Evolutionary conservation across 2,329 filamentous ascomycete genomes (phyloP).

Genomic region (Botryotinia narcissicola): DNA sequence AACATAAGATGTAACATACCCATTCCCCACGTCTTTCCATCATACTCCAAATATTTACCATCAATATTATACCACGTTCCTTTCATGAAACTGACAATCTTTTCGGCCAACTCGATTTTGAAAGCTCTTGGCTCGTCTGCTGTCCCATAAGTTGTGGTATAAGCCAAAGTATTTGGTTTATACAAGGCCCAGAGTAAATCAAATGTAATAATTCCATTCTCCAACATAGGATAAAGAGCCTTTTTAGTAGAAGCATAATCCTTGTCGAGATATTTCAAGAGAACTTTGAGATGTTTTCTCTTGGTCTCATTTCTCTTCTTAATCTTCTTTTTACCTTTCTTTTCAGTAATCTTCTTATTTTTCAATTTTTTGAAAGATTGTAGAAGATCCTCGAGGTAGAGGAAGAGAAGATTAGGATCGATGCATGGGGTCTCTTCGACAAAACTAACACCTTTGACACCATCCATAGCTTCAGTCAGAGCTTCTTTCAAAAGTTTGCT

Average conservation of each 20-base stretch:
- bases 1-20: slow-evolving; percentile 43
- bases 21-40: slow-evolving; percentile 81
- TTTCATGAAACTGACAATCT: slow-evolving; percentile 65
- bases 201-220: slow-evolving; percentile 82
- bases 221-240: slow-evolving; percentile 74
- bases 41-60: slow-evolving; percentile 79
- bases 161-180: slow-evolving; percentile 81
- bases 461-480: slow-evolving; percentile 69
- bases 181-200: slow-evolving; percentile 86
- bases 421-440: slow-evolving; percentile 76
- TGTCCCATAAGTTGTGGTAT: slow-evolving; percentile 73
- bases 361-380: slow-evolving; percentile 62
- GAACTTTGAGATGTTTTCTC: slow-evolving; percentile 64
- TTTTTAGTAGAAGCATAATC: slow-evolving; percentile 79
- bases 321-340: slow-evolving; percentile 59
- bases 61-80: slow-evolving; percentile 76
- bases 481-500: slow-evolving; percentile 74
- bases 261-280: slow-evolving; percentile 74
- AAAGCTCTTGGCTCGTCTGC: slow-evolving; percentile 76
- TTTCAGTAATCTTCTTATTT: slow-evolving; percentile 48
- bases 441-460: slow-evolving; percentile 73
- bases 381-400: slow-evolving; percentile 76
- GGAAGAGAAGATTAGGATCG: slow-evolving; percentile 68
- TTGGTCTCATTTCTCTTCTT: slow-evolving; percentile 57
- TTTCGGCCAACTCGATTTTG: slow-evolving; percentile 74